Evolutionary conservation across 163 green algal species (phyloP), one percentile per base, ranked within the genome.

Genomic region (Chlorella variabilis): DNA sequence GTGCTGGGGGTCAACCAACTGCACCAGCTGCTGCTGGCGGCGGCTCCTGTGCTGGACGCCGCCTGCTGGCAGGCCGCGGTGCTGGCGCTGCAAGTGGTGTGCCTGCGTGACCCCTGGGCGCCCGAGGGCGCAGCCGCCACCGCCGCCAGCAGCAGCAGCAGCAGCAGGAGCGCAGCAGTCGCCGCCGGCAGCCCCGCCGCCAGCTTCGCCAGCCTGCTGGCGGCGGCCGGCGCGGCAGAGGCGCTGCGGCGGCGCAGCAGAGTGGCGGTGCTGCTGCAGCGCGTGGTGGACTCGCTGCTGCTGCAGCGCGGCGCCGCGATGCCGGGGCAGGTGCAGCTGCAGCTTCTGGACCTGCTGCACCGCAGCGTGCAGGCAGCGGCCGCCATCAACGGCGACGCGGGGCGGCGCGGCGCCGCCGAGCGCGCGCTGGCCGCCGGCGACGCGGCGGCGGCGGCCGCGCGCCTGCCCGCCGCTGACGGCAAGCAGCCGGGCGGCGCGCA

Each of bases 261-360:
- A 5, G 45, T 85, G 34, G 73, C 69, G 4, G 66, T 91, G 42
- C 78, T 89, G 29, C 71, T 89, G 76, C 84, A 90, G 71, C 76
- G 85, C 0, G 48, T 79, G 15, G 38, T 90, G 6, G 85, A 76
- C 39, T 54, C 39, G 25, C 25, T 90, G 49, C 82, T 90, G 69
- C 36, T 21, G 7, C 36, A 71, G 48, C 69, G 65, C 27, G 66
- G 59, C 9, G 54, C 41, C 6, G 56, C 65, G 39, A 89, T 91
- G 71, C 87, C 87, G 27, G 61, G 63, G 0, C n/a, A 61, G 18
- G 31, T 75, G 42, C 85, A 89, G 67, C 83, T 89, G 71, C 69
- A 80, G 61, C 77, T 91, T 67, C 79, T 91, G 3, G 56, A 69
- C 11, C 77, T 89, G 23, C 85, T 91, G 29, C 82, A 86, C 71